A percentile compares a stretch with the other conserved stretches of the same genome.
phyloP scores from a whole-genome alignment of 2,329 filamentous ascomycete genomes.

The Dichotomopilus funicola region DNA sequence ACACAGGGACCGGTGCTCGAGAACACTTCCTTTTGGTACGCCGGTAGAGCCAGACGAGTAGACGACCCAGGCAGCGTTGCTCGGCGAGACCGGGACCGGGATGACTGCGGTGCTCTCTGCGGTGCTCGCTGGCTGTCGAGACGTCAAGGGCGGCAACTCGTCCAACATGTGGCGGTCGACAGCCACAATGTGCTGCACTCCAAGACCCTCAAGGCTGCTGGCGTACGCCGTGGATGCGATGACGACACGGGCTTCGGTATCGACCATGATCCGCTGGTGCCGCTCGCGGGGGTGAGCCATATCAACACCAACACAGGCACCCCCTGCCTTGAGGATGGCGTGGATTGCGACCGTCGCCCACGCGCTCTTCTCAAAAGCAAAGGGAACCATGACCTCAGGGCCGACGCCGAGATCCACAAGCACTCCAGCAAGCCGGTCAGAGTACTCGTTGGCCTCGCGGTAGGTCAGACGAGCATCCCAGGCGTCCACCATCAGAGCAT shows the following conservation, averaged over 20 bases:
- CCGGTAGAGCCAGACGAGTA: background rate
- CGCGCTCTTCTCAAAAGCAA: background rate
- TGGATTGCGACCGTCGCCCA: background rate
- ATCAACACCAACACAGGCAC: background rate
- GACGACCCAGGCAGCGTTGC: background rate
- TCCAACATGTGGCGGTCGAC: background rate
- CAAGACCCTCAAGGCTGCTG: background rate
- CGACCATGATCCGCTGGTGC: background rate
- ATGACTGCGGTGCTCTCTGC: background rate
- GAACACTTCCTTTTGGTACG: background rate
- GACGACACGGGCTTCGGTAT: background rate
- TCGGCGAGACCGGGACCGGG: background rate
- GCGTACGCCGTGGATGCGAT: background rate
- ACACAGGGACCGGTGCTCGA: background rate
- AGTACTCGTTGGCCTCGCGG: background rate
- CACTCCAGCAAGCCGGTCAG: background rate
- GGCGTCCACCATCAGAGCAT: background rate
- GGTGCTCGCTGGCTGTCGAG: too few relatives aligned
- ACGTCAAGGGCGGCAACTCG: background rate
- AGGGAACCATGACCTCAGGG: background rate
- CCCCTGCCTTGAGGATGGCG: background rate
- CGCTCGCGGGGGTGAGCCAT: background rate
- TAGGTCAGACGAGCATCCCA: background rate
- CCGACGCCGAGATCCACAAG: background rate
- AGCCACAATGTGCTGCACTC: background rate